These are phyloP conservation scores for Gentiana straminea DNA, from an alignment of 257 asterid genomes.

Conservation along the genomic window DNA sequence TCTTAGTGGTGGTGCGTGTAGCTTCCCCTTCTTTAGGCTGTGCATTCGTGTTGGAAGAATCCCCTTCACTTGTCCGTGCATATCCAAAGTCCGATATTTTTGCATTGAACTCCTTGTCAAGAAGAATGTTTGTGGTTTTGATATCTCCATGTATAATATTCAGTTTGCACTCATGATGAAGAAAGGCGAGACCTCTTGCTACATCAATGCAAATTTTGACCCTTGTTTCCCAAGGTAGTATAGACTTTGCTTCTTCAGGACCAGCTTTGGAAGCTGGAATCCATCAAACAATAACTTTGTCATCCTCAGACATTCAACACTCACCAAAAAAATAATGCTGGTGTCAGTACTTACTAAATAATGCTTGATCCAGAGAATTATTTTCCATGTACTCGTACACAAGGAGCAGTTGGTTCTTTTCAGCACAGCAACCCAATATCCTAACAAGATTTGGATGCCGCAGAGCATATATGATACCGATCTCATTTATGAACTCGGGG, in stretches of 20 bases:
- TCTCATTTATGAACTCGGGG: conserved; percentile 15
- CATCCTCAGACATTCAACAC: no score
- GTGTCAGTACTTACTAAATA: conserved; percentile 3
- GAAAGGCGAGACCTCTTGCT: conserved; percentile 16
- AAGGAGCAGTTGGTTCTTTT: conserved; percentile 10
- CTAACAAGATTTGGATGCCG: conserved; percentile 20
- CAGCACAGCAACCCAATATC: conserved; percentile 15
- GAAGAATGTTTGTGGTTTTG: conserved; percentile 16
- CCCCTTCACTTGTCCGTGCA: conserved; percentile 10
- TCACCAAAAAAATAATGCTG: background rate
- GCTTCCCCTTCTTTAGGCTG: conserved; percentile 9
- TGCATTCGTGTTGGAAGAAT: conserved; percentile 2
- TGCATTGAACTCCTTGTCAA: conserved; percentile 15
- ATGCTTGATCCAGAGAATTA: conserved; percentile 11
- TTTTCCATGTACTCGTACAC: conserved; percentile 15
- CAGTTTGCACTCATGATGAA: conserved; percentile 15
- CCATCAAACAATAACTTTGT: no score
- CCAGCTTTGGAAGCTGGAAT: conserved; percentile 11
- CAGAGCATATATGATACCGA: conserved; percentile 12
- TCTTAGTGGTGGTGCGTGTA: background rate
- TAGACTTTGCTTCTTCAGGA: conserved; percentile 2
- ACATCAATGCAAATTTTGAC: conserved; percentile 12
- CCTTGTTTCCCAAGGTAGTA: conserved; percentile 11
- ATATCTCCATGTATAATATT: conserved; percentile 18
- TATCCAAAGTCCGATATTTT: conserved; percentile 21